Conservation (phyloP, 345 rosid genomes). For the Firmiana major region DNA sequence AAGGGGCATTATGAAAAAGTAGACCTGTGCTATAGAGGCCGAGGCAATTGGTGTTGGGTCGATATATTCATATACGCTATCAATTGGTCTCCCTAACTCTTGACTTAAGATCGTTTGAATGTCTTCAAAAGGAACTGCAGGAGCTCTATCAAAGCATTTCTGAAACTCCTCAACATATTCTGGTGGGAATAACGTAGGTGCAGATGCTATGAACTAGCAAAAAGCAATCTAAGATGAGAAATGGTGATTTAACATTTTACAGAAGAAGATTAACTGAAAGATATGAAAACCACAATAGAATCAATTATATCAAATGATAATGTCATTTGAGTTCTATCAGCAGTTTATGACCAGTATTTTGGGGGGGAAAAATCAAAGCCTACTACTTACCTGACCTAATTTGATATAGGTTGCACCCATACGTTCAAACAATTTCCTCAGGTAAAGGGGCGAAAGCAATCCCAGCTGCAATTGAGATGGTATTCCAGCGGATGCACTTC, state of each 20-base stretch:
- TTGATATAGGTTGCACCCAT: conserved; percentile 98
- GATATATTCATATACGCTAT: conserved; percentile 73
- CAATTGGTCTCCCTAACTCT: conserved; percentile 86
- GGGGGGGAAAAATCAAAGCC: not conserved
- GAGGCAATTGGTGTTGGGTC: conserved; percentile 92
- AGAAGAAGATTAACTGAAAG: not conserved
- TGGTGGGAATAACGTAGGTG: conserved; percentile 87
- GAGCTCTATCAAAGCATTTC: conserved; percentile 90
- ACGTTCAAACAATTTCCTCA: conserved; percentile 91
- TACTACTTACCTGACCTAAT: conserved; percentile 70
- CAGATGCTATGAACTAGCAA: conserved; percentile 85
- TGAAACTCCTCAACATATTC: conserved; percentile 89
- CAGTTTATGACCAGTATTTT: not conserved
- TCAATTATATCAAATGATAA: not conserved
- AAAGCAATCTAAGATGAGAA: conserved; percentile 20
- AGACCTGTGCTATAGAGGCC: conserved; percentile 94
- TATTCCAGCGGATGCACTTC: conserved; percentile 55
- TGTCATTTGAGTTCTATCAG: not conserved
- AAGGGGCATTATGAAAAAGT: not conserved
- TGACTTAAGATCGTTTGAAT: conserved; percentile 70
- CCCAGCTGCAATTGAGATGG: conserved; percentile 74
- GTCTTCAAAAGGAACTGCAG: conserved; percentile 72
- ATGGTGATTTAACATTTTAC: not conserved
- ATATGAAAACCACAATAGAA: not conserved
- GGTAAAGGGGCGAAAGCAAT: conserved; percentile 75